These are phyloP conservation scores for Macaranga tanarius DNA, from an alignment of 441 rosid genomes.

Conservation along the genomic window DNA sequence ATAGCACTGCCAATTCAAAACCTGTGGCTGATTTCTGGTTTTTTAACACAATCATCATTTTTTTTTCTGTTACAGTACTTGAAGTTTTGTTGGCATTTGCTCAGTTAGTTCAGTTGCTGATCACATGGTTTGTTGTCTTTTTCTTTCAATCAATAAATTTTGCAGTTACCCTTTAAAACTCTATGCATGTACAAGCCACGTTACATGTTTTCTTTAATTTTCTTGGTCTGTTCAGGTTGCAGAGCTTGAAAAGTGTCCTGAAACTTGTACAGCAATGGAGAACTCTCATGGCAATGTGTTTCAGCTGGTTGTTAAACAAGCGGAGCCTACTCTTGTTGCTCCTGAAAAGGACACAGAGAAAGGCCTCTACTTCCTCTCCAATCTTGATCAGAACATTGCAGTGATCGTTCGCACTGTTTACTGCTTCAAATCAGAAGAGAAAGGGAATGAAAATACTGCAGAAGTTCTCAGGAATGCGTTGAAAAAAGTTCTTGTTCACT, in stretches of 20 bases:
- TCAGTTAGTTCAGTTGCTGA: conserved; percentile 3
- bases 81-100: neutral
- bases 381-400: conserved; percentile 81
- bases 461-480: conserved; percentile 68
- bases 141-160: conserved; percentile 10
- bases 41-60: conserved; percentile 5
- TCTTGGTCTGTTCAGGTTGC: conserved; percentile 37
- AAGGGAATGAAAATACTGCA: conserved; percentile 59
- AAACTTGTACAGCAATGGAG: conserved; percentile 29
- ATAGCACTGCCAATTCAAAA: conserved; percentile 9
- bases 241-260: conserved; percentile 32
- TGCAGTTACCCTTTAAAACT: neutral
- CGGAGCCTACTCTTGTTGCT: conserved; percentile 53
- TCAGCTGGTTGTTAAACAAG: conserved; percentile 55
- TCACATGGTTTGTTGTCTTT: conserved; percentile 30
- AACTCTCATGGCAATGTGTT: conserved; percentile 34
- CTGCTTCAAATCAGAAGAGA: conserved; percentile 66
- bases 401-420: conserved; percentile 70
- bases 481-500: conserved; percentile 72
- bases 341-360: conserved; percentile 70
- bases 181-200: neutral
- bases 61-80: neutral
- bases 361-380: conserved; percentile 76
- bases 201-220: neutral
- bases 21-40: neutral